A percentile compares a stretch with the other conserved stretches of the same genome.
phyloP scores from a whole-genome alignment of 495 filamentous ascomycete genomes.

The Geoglossum glabrum region DNA sequence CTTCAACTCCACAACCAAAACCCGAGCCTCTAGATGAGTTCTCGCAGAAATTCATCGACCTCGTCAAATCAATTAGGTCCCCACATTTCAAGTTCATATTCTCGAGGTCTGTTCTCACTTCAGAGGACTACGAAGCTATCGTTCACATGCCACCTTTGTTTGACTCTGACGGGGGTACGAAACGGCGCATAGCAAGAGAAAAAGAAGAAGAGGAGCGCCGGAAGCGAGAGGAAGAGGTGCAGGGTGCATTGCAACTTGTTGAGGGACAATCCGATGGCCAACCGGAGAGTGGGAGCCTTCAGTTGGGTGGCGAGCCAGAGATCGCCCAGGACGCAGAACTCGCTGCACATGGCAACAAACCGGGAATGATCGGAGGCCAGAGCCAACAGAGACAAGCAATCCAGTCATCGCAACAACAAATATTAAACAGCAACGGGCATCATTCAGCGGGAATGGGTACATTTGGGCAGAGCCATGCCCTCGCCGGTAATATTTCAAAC shows the following conservation, averaged over 20 bases:
- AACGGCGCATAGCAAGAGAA: slow-evolving; percentile 51
- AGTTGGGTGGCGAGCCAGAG: slow-evolving; percentile 80
- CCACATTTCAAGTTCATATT: slow-evolving; percentile 43
- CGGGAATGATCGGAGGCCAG: slow-evolving; percentile 31
- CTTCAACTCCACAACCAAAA: neutral
- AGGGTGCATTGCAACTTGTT: slow-evolving; percentile 30
- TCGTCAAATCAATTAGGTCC: slow-evolving; percentile 32
- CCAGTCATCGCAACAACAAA: slow-evolving; percentile 55
- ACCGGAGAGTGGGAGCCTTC: slow-evolving; percentile 66
- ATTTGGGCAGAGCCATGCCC: slow-evolving; percentile 28
- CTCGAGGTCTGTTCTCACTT: slow-evolving; percentile 25
- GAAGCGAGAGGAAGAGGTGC: slow-evolving; percentile 35
- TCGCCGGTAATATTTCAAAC: slow-evolving; percentile 30
- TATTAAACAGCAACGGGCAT: slow-evolving; percentile 13
- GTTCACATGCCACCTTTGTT: slow-evolving; percentile 58
- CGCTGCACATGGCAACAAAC: slow-evolving; percentile 9
- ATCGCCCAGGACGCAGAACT: slow-evolving; percentile 31
- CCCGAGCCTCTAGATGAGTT: slow-evolving; percentile 3
- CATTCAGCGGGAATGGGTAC: slow-evolving; percentile 18
- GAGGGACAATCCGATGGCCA: slow-evolving; percentile 19
- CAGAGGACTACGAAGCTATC: slow-evolving; percentile 35
- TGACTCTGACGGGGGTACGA: slow-evolving; percentile 55
- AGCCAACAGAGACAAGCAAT: slow-evolving; percentile 32
- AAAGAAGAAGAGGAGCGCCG: slow-evolving; percentile 39
- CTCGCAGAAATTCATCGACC: slow-evolving; percentile 19